phyloP scores from a whole-genome alignment of 345 rosid genomes.

The Rhodomyrtus tomentosa region DNA sequence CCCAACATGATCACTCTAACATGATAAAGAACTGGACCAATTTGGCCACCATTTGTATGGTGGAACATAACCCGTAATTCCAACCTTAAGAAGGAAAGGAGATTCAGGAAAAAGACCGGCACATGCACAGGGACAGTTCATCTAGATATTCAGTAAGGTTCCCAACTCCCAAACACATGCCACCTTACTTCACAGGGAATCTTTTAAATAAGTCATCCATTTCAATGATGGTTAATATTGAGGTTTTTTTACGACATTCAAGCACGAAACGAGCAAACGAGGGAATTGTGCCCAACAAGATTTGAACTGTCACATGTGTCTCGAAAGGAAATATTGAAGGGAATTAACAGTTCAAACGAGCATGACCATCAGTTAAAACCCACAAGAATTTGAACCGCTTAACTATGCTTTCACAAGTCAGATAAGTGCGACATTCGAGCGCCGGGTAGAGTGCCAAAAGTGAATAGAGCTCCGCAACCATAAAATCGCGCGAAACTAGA shows the following conservation, averaged over 20 bases:
- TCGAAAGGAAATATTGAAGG: background rate
- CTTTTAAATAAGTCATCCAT: background rate
- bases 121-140: background rate
- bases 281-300: background rate
- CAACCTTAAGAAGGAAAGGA: background rate
- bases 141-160: background rate
- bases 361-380: background rate
- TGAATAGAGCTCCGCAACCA: background rate
- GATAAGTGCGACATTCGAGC: background rate
- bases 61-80: background rate
- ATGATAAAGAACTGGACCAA: background rate
- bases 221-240: background rate
- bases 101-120: background rate
- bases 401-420: background rate
- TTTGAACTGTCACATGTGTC: background rate
- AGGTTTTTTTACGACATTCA: background rate
- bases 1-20: background rate
- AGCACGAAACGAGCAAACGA: background rate
- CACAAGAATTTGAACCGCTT: background rate
- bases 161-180: background rate
- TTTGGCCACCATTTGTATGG: background rate
- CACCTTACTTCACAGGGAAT: background rate
- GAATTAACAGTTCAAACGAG: background rate
- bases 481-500: background rate
- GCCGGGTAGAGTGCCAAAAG: background rate